Conservation (phyloP, 2,329 filamentous ascomycete species). For the Sporothrix dimorphospora region DNA sequence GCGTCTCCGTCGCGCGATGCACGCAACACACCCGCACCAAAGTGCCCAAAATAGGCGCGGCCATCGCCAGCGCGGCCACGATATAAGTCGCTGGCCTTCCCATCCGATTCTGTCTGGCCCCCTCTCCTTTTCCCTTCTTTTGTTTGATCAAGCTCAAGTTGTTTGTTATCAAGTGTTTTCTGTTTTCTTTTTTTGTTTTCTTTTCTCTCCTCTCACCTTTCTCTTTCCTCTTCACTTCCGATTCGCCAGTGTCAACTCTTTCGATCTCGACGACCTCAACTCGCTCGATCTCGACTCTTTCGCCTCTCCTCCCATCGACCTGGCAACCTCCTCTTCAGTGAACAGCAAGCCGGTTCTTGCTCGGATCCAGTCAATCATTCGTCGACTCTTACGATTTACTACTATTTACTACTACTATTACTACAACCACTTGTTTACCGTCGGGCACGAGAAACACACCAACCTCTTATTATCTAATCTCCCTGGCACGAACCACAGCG, state of each 20-base stretch:
- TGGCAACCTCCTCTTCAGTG: conserved; percentile 40
- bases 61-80: conserved; percentile 50
- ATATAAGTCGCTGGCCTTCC: conserved; percentile 59
- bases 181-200: conserved; percentile 10
- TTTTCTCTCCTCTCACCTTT: conserved; percentile 28
- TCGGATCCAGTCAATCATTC: conserved; percentile 57
- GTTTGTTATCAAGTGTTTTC: conserved; percentile 30
- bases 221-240: conserved; percentile 23
- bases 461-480: conserved; percentile 32
- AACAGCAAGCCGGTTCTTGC: conserved; percentile 65
- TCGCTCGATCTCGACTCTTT: not conserved
- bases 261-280: not conserved
- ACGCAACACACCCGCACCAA: conserved; percentile 19
- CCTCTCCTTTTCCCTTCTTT: conserved; percentile 40
- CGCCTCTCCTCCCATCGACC: conserved; percentile 29
- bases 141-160: conserved; percentile 45
- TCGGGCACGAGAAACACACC: conserved; percentile 1
- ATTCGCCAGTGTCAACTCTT: conserved; percentile 14
- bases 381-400: conserved; percentile 32
- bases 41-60: conserved; percentile 37
- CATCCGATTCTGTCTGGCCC: conserved; percentile 15
- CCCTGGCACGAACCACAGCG: conserved; percentile 29
- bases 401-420: conserved; percentile 34
- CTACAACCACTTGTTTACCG: conserved; percentile 3
- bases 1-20: conserved; percentile 22